These are phyloP conservation scores for Trichoderma sp. DNA, from an alignment of 2,329 filamentous ascomycete genomes.

Conservation along the genomic window DNA sequence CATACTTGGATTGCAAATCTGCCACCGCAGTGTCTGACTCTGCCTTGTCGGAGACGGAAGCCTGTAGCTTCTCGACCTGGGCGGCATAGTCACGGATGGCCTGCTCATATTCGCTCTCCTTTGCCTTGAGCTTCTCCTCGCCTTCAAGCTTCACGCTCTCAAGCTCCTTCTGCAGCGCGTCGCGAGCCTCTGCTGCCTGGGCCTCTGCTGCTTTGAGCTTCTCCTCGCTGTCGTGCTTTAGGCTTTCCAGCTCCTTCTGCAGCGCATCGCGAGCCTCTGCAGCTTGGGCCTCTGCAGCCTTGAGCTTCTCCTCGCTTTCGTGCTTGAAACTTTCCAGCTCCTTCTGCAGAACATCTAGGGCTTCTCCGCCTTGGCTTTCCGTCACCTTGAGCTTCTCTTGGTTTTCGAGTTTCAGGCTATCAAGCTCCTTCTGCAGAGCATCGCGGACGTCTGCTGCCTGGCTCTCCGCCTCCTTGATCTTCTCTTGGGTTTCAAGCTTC, in stretches of 20 bases:
- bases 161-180: constrained; percentile 42
- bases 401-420: constrained; percentile 39
- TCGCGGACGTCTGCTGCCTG: not conserved
- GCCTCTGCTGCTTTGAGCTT: constrained; percentile 37
- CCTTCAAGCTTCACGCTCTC: constrained; percentile 42
- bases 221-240: constrained; percentile 34
- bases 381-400: constrained; percentile 38
- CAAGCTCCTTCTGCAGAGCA: constrained; percentile 44
- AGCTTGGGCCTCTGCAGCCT: constrained; percentile 31
- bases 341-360: constrained; percentile 28
- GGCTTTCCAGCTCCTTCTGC: constrained; percentile 47
- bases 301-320: constrained; percentile 39
- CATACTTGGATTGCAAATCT: constrained; percentile 54
- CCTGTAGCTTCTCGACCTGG: constrained; percentile 53
- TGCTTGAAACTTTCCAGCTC: constrained; percentile 48
- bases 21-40: constrained; percentile 50
- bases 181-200: not conserved
- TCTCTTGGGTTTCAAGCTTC: not conserved
- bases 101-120: constrained; percentile 38
- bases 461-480: not conserved
- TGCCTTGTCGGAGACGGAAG: constrained; percentile 53
- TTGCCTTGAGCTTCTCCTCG: constrained; percentile 37
- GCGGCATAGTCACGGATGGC: constrained; percentile 50
- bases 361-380: constrained; percentile 27
- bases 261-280: not conserved